Percentiles rank a stretch among this genome's conserved stretches.
phyloP scores from a whole-genome alignment of 2,329 filamentous ascomycete species.

The Teratosphaeria zuluensis region DNA sequence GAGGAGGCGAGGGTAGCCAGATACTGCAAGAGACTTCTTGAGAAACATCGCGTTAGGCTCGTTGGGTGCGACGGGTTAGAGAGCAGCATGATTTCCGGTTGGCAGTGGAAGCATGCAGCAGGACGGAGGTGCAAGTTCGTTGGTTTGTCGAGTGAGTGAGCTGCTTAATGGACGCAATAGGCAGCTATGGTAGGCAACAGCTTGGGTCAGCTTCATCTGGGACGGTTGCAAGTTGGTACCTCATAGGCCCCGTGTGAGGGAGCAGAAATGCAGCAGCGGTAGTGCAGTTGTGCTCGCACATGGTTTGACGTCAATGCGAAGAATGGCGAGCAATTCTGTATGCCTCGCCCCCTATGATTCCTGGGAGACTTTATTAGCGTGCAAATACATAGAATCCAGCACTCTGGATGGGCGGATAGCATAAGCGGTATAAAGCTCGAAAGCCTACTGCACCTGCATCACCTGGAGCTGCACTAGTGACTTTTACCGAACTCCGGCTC shows the following conservation, averaged over 20 bases:
- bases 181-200: not conserved
- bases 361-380: too few species aligned
- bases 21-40: not conserved
- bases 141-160: not conserved
- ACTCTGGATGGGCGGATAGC: too few species aligned
- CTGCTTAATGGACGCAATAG: not conserved
- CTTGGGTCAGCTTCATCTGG: too few species aligned
- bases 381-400: too few species aligned
- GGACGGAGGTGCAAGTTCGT: not conserved
- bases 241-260: too few species aligned
- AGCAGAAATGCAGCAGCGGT: too few species aligned
- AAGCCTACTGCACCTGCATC: not conserved
- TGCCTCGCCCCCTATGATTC: too few species aligned
- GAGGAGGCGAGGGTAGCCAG: not conserved
- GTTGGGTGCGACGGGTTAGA: not conserved
- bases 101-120: not conserved
- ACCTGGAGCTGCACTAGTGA: not conserved
- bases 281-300: too few species aligned
- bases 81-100: not conserved
- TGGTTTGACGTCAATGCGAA: too few species aligned
- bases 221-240: too few species aligned
- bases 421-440: not conserved
- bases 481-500: not conserved
- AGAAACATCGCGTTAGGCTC: not conserved
- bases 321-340: too few species aligned